phyloP scores from a whole-genome alignment of 768 basidiomycete species.

The Collybia nuda region DNA sequence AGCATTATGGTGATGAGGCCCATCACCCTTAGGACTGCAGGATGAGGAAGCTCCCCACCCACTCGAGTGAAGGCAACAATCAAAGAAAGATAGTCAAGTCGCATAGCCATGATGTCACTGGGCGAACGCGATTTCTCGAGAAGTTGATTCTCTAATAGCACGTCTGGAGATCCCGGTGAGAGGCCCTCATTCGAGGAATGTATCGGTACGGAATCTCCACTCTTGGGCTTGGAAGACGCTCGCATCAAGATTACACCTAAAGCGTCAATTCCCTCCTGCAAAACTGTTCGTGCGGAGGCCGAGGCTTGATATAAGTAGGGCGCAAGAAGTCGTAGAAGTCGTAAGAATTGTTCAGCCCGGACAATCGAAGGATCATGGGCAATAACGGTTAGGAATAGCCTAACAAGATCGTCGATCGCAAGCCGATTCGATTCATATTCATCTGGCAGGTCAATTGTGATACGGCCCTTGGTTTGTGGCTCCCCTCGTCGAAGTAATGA shows the following conservation, averaged over 20 bases:
- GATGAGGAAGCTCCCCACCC: conserved; percentile 46
- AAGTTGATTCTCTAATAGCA: conserved; percentile 29
- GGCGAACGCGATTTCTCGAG: conserved; percentile 45
- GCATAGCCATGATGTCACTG: conserved; percentile 58
- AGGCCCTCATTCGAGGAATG: conserved; percentile 23
- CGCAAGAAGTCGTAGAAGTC: conserved; percentile 54
- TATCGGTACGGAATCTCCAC: conserved; percentile 27
- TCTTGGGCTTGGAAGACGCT: conserved; percentile 42
- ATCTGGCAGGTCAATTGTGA: conserved; percentile 50
- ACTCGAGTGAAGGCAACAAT: conserved; percentile 47
- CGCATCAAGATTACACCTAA: conserved; percentile 56
- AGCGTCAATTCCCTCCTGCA: conserved; percentile 71
- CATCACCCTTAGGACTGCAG: conserved; percentile 43
- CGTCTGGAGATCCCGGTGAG: conserved; percentile 21
- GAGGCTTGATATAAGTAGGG: conserved; percentile 61
- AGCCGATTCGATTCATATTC: conserved; percentile 60
- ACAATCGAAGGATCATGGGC: conserved; percentile 68
- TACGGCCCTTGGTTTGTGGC: conserved; percentile 37
- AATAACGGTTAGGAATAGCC: conserved; percentile 76
- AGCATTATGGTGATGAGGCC: conserved; percentile 59
- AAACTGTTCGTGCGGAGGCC: conserved; percentile 46
- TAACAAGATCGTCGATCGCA: conserved; percentile 63
- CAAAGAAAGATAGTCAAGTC: conserved; percentile 62
- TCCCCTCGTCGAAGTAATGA: conserved; percentile 48
- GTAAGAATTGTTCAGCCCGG: conserved; percentile 70